These are phyloP conservation scores for Pyricularia grisea DNA, from an alignment of 2,329 filamentous ascomycete species.

Conservation along the genomic window DNA sequence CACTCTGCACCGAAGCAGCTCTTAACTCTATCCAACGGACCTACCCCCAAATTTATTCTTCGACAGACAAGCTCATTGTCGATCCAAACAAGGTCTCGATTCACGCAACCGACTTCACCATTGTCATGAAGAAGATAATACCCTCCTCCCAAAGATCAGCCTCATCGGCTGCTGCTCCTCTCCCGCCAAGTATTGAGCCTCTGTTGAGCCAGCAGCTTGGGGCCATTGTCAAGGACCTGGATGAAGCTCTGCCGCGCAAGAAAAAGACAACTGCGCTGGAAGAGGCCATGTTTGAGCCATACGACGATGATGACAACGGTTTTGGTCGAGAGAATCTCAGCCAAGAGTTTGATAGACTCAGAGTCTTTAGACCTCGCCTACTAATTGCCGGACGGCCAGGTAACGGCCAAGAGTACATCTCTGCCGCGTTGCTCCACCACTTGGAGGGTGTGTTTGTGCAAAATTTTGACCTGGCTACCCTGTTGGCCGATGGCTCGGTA, in stretches of 20 bases:
- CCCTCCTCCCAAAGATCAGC: conserved; percentile 89
- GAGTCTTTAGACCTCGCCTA: conserved; percentile 80
- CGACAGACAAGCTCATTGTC: conserved; percentile 81
- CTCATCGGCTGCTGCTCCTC: conserved; percentile 70
- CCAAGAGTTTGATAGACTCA: conserved; percentile 75
- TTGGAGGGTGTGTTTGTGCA: conserved; percentile 93
- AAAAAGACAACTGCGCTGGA: conserved; percentile 85
- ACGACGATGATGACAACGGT: conserved; percentile 70
- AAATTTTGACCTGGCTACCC: conserved; percentile 81
- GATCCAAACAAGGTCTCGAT: conserved; percentile 77
- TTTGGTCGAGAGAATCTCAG: conserved; percentile 72
- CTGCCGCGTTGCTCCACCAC: conserved; percentile 76
- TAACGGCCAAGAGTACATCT: conserved; percentile 85
- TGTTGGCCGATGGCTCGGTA: conserved; percentile 75
- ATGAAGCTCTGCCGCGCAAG: conserved; percentile 71
- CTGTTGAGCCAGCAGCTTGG: conserved; percentile 65
- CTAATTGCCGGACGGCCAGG: conserved; percentile 74
- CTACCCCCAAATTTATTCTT: conserved; percentile 92
- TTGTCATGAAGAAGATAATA: conserved; percentile 91
- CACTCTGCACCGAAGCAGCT: conserved; percentile 90
- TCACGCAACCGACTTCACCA: conserved; percentile 91
- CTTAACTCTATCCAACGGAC: conserved; percentile 92
- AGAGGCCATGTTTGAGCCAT: conserved; percentile 86
- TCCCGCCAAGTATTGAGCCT: conserved; percentile 74
- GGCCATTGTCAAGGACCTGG: conserved; percentile 59